These are phyloP conservation scores for Yamadazyma laniorum DNA, from an alignment of 805 yeast genomes.

Conservation along the genomic window DNA sequence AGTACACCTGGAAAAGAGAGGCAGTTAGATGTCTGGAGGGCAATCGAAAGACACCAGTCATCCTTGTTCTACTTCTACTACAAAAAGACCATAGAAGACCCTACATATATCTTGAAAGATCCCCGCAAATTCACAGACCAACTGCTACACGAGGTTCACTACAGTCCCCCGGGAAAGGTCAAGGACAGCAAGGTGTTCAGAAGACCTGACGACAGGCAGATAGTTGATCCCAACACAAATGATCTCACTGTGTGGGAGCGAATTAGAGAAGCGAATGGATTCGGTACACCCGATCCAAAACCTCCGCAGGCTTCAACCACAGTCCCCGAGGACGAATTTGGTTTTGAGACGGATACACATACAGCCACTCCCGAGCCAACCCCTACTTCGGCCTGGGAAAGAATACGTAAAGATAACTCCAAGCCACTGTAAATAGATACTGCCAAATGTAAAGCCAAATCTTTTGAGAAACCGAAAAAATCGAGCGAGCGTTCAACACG, in stretches of 20 bases:
- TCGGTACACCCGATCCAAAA: no score
- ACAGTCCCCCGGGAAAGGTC: slow-evolving; percentile 15
- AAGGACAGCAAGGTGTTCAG: slow-evolving; percentile 1
- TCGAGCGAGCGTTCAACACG: not conserved
- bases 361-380: no score
- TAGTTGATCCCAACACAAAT: slow-evolving; percentile 4
- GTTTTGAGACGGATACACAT: no score
- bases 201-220: slow-evolving; percentile 2
- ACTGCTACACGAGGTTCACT: slow-evolving; percentile 29
- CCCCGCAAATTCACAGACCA: slow-evolving; percentile 41
- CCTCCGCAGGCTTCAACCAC: no score
- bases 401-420: not conserved
- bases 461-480: not conserved
- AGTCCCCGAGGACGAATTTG: no score
- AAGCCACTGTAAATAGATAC: not conserved
- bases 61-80: slow-evolving; percentile 47
- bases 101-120: slow-evolving; percentile 52
- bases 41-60: slow-evolving; percentile 36
- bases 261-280: slow-evolving; percentile 29
- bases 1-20: slow-evolving; percentile 11
- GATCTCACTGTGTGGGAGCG: slow-evolving; percentile 30
- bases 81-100: slow-evolving; percentile 48
- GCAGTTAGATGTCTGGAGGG: slow-evolving; percentile 32
- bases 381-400: slow-evolving; percentile 3
- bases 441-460: no score